phyloP scores from a whole-genome alignment of 1,284 basidiomycete genomes.

The Apiotrichum sp. region DNA sequence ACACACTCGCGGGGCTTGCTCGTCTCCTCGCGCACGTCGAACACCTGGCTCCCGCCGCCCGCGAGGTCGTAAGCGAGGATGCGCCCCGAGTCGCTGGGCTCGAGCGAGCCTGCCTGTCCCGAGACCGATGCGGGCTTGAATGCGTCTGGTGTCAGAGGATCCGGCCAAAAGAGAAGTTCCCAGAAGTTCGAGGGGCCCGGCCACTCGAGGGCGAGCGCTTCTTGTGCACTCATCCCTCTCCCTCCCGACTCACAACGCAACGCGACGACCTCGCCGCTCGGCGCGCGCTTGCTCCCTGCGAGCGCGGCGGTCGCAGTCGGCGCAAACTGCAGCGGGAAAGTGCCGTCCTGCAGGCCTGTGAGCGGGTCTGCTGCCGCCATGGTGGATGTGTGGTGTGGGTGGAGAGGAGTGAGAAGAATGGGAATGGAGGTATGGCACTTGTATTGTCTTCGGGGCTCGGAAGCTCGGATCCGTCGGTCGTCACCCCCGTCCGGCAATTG shows the following conservation, averaged over 20 bases:
- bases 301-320: conserved; percentile 8
- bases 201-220: too few species aligned
- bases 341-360: conserved; percentile 14
- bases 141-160: conserved; percentile 18
- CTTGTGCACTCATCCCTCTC: too few species aligned
- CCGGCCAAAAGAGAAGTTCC: too few species aligned
- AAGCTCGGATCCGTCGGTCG: too few species aligned
- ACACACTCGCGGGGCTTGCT: conserved; percentile 39
- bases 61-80: conserved; percentile 6
- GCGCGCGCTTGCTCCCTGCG: background rate
- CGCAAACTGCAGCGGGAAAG: conserved; percentile 12
- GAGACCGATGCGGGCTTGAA: conserved; percentile 42
- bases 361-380: conserved; percentile 20
- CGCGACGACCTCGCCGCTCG: conserved; percentile 12
- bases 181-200: too few species aligned
- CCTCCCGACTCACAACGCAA: conserved; percentile 10
- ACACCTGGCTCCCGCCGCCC: conserved; percentile 30
- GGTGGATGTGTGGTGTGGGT: background rate
- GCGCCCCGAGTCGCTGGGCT: conserved; percentile 3
- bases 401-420: background rate
- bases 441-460: too few species aligned
- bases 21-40: conserved; percentile 34
- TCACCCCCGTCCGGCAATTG: too few species aligned
- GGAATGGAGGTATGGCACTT: too few species aligned
- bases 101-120: conserved; percentile 21